Percentiles rank a stretch among this genome's conserved stretches.
phyloP scores from a whole-genome alignment of 768 basidiomycete species.

The Naganishia vishniacii region DNA sequence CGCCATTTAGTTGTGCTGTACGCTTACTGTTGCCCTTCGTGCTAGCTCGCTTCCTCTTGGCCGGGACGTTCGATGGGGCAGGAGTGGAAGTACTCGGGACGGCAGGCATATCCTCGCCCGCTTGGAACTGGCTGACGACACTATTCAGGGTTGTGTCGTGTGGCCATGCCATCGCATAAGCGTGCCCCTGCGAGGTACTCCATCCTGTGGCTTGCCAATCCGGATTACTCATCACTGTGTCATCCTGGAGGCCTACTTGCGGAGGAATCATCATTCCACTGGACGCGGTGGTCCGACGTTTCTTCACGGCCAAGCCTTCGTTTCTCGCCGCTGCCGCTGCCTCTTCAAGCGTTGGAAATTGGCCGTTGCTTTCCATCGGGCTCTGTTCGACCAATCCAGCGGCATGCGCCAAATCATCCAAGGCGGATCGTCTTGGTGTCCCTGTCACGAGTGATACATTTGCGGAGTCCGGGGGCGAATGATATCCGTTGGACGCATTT shows the following conservation, averaged over 20 bases:
- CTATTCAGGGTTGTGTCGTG: constrained; percentile 13
- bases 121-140: constrained; percentile 14
- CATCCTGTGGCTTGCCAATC: constrained; percentile 19
- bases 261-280: constrained; percentile 18
- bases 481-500: constrained; percentile 1
- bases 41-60: constrained; percentile 16
- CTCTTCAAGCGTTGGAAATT: constrained; percentile 14
- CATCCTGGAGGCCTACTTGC: neutral
- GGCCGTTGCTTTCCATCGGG: constrained; percentile 20
- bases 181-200: constrained; percentile 11
- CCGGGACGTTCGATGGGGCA: neutral
- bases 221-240: neutral
- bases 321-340: constrained; percentile 1
- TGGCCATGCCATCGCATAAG: constrained; percentile 6
- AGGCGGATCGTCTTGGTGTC: constrained; percentile 25
- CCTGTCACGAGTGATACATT: constrained; percentile 10
- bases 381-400: constrained; percentile 25
- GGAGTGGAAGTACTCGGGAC: neutral
- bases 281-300: constrained; percentile 12
- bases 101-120: constrained; percentile 1
- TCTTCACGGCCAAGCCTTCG: constrained; percentile 14
- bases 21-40: constrained; percentile 19
- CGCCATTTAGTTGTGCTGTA: neutral
- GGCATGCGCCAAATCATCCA: constrained; percentile 28
- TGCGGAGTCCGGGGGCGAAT: constrained; percentile 16